Percentiles rank a stretch among this genome's conserved stretches.
Evolutionary conservation across 208 protist genomes (phyloP).

Genomic region (Leishmania lainsoni): DNA sequence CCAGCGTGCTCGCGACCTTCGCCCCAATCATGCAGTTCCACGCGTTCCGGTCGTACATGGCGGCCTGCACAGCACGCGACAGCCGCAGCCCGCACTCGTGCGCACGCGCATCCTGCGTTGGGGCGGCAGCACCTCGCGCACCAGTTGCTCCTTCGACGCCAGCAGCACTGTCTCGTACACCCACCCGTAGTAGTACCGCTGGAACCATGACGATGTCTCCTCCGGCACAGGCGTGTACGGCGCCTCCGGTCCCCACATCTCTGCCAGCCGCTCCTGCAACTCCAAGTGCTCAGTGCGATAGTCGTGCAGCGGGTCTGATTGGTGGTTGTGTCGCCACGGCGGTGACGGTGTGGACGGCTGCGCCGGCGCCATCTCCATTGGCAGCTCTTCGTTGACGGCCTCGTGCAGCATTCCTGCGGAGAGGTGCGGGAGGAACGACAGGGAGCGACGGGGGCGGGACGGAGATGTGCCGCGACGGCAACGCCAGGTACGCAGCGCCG

Average conservation of each 20-base stretch:
- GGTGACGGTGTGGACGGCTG: background rate
- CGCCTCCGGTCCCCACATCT: constrained; percentile 56
- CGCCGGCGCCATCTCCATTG: background rate
- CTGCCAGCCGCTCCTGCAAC: constrained; percentile 24
- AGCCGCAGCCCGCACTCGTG: constrained; percentile 43
- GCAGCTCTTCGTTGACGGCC: constrained; percentile 10
- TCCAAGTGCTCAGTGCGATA: constrained; percentile 18
- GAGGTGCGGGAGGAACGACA: background rate
- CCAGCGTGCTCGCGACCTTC: constrained; percentile 34
- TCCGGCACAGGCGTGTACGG: constrained; percentile 42
- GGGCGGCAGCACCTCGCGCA: constrained; percentile 38
- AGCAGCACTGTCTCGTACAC: constrained; percentile 37
- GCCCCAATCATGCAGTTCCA: constrained; percentile 53
- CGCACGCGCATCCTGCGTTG: constrained; percentile 28
- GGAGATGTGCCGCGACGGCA: background rate
- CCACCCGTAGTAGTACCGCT: constrained; percentile 54
- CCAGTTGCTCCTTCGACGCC: constrained; percentile 51
- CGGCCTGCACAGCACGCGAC: constrained; percentile 34
- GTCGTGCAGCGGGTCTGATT: constrained; percentile 7
- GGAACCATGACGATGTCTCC: constrained; percentile 39
- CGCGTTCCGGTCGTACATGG: constrained; percentile 39
- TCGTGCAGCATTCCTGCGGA: constrained; percentile 1
- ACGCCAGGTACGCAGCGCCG: background rate
- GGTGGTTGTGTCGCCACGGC: background rate
- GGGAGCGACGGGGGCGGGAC: background rate